Evolutionary conservation across 1,284 basidiomycete species (phyloP).

Genomic region (Trametes sp.): DNA sequence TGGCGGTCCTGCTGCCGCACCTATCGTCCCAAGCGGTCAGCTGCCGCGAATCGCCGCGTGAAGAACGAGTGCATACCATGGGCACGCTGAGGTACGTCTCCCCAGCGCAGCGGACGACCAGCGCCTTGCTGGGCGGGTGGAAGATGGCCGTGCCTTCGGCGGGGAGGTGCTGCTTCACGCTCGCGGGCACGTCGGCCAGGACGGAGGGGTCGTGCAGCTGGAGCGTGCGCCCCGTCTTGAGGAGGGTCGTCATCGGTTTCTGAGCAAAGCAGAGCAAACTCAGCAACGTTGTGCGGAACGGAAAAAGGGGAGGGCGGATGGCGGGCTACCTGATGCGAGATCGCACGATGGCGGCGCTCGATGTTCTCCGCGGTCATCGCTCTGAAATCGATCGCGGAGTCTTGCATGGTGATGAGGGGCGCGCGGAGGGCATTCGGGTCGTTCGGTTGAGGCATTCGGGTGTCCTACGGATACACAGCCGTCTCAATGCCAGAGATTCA

Average conservation of each 20-base stretch:
- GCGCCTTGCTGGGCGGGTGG: constrained; percentile 44
- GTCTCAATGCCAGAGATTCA: not conserved
- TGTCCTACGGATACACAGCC: constrained; percentile 43
- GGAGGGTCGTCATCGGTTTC: constrained; percentile 55
- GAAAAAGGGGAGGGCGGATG: constrained; percentile 17
- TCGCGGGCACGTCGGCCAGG: constrained; percentile 25
- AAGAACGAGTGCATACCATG: constrained; percentile 30
- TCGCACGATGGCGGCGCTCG: constrained; percentile 67
- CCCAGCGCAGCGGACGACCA: constrained; percentile 60
- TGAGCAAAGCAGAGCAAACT: constrained; percentile 21
- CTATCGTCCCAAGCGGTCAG: constrained; percentile 8
- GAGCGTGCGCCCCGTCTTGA: constrained; percentile 51
- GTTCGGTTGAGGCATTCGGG: constrained; percentile 52
- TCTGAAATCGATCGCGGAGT: constrained; percentile 65
- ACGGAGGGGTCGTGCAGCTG: constrained; percentile 55
- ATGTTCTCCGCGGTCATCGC: constrained; percentile 65
- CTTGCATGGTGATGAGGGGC: constrained; percentile 63
- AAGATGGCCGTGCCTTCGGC: constrained; percentile 53
- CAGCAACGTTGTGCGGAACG: not conserved
- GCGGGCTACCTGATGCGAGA: constrained; percentile 82
- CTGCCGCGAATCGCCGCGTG: not conserved
- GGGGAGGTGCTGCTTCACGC: constrained; percentile 15
- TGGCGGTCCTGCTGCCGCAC: constrained; percentile 66
- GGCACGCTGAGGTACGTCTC: constrained; percentile 58
- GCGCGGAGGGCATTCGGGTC: constrained; percentile 57